phyloP scores from a whole-genome alignment of 2,329 filamentous ascomycete species.

The Colletotrichum siamense region DNA sequence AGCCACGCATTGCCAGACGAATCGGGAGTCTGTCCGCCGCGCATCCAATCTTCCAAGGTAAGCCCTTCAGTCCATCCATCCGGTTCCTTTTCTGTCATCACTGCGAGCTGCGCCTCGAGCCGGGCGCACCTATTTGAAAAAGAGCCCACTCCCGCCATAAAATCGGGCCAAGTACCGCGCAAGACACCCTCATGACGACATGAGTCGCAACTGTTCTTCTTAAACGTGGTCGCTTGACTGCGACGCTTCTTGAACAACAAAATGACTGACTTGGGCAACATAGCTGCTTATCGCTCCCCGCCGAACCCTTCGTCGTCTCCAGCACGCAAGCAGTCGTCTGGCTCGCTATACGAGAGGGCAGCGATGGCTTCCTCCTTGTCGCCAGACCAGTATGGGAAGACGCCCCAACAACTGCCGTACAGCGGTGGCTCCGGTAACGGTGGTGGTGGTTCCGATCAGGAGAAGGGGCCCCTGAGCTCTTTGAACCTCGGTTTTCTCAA shows the following conservation, averaged over 20 bases:
- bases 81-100: neutral
- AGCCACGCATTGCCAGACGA: slow-evolving; percentile 14
- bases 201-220: neutral
- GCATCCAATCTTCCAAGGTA: slow-evolving; percentile 11
- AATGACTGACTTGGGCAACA: slow-evolving; percentile 39
- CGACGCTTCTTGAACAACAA: neutral
- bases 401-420: slow-evolving; percentile 28
- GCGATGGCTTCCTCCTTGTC: slow-evolving; percentile 56
- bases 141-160: neutral
- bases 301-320: slow-evolving; percentile 36
- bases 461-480: slow-evolving; percentile 44
- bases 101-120: neutral
- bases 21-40: slow-evolving; percentile 5
- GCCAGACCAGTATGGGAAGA: slow-evolving; percentile 37
- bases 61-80: neutral
- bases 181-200: neutral
- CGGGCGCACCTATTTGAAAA: slow-evolving; percentile 4
- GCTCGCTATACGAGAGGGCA: slow-evolving; percentile 35
- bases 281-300: slow-evolving; percentile 42
- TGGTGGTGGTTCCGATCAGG: slow-evolving; percentile 28
- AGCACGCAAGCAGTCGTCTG: slow-evolving; percentile 33
- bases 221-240: neutral
- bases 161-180: neutral
- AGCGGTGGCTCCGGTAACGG: slow-evolving; percentile 10
- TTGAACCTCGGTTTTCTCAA: slow-evolving; percentile 70